Evolutionary conservation across 2,329 filamentous ascomycete genomes (phyloP), one percentile per base, ranked within the genome.

Genomic region (Pseudogymnoascus sp.): DNA sequence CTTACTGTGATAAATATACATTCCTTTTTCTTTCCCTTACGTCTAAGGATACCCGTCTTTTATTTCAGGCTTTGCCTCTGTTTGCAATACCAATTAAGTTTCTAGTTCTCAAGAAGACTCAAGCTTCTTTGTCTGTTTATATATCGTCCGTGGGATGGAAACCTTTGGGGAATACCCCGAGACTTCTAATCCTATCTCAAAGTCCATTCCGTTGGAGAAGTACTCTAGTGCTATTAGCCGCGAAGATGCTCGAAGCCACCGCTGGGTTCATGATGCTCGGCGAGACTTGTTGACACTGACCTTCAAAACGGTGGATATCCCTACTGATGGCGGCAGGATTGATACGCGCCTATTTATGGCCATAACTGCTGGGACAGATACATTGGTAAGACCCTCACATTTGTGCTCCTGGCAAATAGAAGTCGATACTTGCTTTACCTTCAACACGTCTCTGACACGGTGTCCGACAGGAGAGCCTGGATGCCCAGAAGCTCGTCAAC

Each of bases 321-420:
- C 67, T 13, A 62, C 67, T 65, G 64, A 66, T 33, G 29, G 65
- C 35, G 68, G 66, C 15, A 66, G 65, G 13, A 59, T 64, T 60
- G 63, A 62, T 15, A 65, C 62, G 29, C 65, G 65, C 31, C 55
- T 66, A 7, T 64, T 74, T 10, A 68, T 78, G 67, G 74, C 74
- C 67, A 68, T 81, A 29, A 66, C 74, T 12, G 74, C 76, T 63
- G 76, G 75, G 17, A 73, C 70, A 12, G 72, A 76, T 60, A 67
- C 76, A 61, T 67, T 79, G 70, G 79, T 80, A 77, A 67, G 70
- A 15, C 6, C 61, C 59, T 42, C 29, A 7, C 27, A 39, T 29
- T n/a, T 12, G 21, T n/a, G 6, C 35, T 13, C 9, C 5, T 27
- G 2, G 29, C 29, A 7, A 15, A 55, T 33, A 12, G n/a, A 29